These are phyloP conservation scores for Candida sp. DNA, from an alignment of 1,139 yeast genomes.

Conservation along the genomic window DNA sequence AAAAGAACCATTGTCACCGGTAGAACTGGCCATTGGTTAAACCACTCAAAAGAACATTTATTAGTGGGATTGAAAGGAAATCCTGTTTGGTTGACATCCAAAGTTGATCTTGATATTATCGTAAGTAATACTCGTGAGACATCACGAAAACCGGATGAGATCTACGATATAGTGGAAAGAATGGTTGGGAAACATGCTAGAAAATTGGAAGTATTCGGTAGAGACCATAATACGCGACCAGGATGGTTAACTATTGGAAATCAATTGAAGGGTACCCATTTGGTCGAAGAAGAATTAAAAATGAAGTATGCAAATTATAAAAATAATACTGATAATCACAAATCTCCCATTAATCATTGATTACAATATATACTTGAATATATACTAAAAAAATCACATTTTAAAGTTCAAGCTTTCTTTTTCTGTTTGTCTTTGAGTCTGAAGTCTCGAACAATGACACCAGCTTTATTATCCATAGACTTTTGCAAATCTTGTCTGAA, in stretches of 20 bases:
- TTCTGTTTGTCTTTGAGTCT: slow-evolving; percentile 11
- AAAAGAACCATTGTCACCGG: slow-evolving; percentile 92
- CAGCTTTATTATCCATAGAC: slow-evolving; percentile 53
- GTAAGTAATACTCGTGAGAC: slow-evolving; percentile 87
- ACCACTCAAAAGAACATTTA: slow-evolving; percentile 91
- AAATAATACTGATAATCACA: background rate
- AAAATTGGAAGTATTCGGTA: slow-evolving; percentile 85
- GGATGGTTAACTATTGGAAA: slow-evolving; percentile 95
- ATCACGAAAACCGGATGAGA: slow-evolving; percentile 87
- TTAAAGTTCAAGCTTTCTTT: background rate
- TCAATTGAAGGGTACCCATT: slow-evolving; percentile 60
- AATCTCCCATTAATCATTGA: background rate
- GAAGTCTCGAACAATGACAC: slow-evolving; percentile 24
- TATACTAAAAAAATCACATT: background rate
- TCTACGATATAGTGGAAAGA: slow-evolving; percentile 82
- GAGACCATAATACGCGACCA: slow-evolving; percentile 78
- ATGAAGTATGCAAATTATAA: slow-evolving; percentile 22
- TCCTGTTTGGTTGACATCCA: slow-evolving; percentile 67
- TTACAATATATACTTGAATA: background rate
- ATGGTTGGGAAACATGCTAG: slow-evolving; percentile 73
- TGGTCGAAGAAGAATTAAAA: slow-evolving; percentile 58
- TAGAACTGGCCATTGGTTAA: slow-evolving; percentile 95
- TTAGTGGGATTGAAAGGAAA: slow-evolving; percentile 81
- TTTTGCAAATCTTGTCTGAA: slow-evolving; percentile 51
- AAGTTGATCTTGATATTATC: slow-evolving; percentile 70